A percentile compares a stretch with the other conserved stretches of the same genome.
Conservation (phyloP, 768 basidiomycete genomes). For the Suillus decipiens region DNA sequence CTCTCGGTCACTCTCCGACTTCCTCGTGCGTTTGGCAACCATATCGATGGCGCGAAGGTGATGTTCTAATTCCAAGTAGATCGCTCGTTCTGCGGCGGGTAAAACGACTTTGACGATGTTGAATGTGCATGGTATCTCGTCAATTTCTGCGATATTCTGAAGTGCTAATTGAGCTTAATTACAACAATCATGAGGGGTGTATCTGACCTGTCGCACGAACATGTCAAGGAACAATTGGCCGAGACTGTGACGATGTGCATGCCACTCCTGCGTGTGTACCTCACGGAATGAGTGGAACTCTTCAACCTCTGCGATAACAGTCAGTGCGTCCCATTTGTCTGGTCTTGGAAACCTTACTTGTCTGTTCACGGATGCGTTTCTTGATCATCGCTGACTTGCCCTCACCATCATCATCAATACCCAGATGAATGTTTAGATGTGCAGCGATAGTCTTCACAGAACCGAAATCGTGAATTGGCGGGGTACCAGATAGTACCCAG, state of each 20-base stretch:
- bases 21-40: slow-evolving; percentile 68
- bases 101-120: slow-evolving; percentile 66
- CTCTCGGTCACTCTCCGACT: slow-evolving; percentile 78
- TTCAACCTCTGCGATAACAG: slow-evolving; percentile 64
- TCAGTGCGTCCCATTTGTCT: slow-evolving; percentile 20
- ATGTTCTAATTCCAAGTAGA: slow-evolving; percentile 93
- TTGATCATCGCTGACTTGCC: slow-evolving; percentile 74
- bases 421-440: slow-evolving; percentile 88
- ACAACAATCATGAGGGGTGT: neutral
- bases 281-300: slow-evolving; percentile 97
- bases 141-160: slow-evolving; percentile 94
- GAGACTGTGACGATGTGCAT: slow-evolving; percentile 78
- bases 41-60: slow-evolving; percentile 90
- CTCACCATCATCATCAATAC: slow-evolving; percentile 87
- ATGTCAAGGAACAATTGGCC: slow-evolving; percentile 82
- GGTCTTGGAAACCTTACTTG: slow-evolving; percentile 49
- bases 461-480: slow-evolving; percentile 88
- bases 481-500: slow-evolving; percentile 98
- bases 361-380: slow-evolving; percentile 81
- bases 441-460: slow-evolving; percentile 89
- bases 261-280: slow-evolving; percentile 90
- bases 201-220: slow-evolving; percentile 80
- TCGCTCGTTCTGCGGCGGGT: slow-evolving; percentile 91
- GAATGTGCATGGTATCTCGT: slow-evolving; percentile 83
- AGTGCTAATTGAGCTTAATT: slow-evolving; percentile 10